A percentile compares a stretch with the other conserved stretches of the same genome.
phyloP scores from a whole-genome alignment of 2,329 filamentous ascomycete species.

The Fusarium circinatum region DNA sequence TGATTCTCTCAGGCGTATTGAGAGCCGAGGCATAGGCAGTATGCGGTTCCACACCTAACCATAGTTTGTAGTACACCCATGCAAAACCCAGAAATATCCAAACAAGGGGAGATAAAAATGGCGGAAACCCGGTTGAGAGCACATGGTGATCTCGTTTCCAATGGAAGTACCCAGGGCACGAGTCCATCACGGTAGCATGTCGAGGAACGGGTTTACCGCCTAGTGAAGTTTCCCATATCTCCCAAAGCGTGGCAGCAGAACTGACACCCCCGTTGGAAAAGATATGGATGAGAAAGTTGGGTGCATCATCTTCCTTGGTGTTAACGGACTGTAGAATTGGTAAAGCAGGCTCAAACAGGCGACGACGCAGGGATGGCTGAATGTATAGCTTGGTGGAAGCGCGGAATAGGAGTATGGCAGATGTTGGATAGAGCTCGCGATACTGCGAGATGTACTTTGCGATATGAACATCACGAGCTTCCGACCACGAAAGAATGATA shows the following conservation, averaged over 20 bases:
- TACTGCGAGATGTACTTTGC: conserved; percentile 62
- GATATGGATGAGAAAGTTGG: conserved; percentile 57
- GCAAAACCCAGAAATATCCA: conserved; percentile 48
- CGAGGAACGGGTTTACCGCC: conserved; percentile 49
- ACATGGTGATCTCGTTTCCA: conserved; percentile 54
- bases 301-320: conserved; percentile 35
- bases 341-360: conserved; percentile 53
- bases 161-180: conserved; percentile 58
- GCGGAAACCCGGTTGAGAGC: conserved; percentile 50
- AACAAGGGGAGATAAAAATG: conserved; percentile 49
- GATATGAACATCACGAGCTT: conserved; percentile 60
- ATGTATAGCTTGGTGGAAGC: conserved; percentile 53
- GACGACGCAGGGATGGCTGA: conserved; percentile 45
- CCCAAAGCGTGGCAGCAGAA: conserved; percentile 51
- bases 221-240: conserved; percentile 31
- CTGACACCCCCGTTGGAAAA: conserved; percentile 65
- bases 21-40: conserved; percentile 51
- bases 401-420: conserved; percentile 59
- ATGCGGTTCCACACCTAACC: conserved; percentile 45
- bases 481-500: conserved; percentile 62
- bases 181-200: conserved; percentile 59
- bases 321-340: conserved; percentile 49
- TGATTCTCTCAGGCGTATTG: conserved; percentile 48
- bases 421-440: conserved; percentile 56
- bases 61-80: conserved; percentile 47